These are phyloP conservation scores for Populus euphratica DNA, from an alignment of 345 rosid species.

Conservation along the genomic window DNA sequence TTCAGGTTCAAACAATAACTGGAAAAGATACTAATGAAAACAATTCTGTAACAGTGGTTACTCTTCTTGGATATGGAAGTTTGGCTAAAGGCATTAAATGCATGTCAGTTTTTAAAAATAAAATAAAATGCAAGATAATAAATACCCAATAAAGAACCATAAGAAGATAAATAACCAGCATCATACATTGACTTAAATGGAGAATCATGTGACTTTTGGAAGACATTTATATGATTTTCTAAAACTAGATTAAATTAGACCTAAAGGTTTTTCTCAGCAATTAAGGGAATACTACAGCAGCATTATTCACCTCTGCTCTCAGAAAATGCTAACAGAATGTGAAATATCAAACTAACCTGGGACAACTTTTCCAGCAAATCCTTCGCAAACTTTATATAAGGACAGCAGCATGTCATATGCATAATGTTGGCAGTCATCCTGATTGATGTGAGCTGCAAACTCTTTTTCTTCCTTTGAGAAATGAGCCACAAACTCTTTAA, in stretches of 20 bases:
- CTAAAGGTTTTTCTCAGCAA: not conserved
- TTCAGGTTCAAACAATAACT: too few relatives aligned
- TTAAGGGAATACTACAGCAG: not conserved
- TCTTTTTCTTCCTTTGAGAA: constrained; percentile 15
- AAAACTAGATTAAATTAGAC: not conserved
- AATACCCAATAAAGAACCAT: too few relatives aligned
- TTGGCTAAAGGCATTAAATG: too few relatives aligned
- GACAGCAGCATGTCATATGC: constrained; percentile 64
- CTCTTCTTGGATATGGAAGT: too few relatives aligned
- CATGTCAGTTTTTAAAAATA: too few relatives aligned
- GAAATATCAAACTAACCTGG: constrained; percentile 41
- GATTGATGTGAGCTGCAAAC: constrained; percentile 38
- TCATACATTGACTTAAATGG: too few relatives aligned
- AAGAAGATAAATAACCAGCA: too few relatives aligned
- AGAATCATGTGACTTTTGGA: not conserved
- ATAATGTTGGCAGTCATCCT: constrained; percentile 43
- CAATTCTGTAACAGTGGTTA: too few relatives aligned
- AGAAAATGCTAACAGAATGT: not conserved
- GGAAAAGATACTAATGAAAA: too few relatives aligned
- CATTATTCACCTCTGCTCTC: not conserved
- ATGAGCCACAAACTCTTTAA: constrained; percentile 6
- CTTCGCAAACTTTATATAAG: constrained; percentile 84
- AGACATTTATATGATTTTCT: too few relatives aligned
- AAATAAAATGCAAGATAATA: too few relatives aligned
- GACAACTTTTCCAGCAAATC: constrained; percentile 68